A percentile compares a stretch with the other conserved stretches of the same genome.
These are phyloP conservation scores for Beauveria scarabaeidicola DNA, from an alignment of 2,329 filamentous ascomycete species.

Conservation along the genomic window DNA sequence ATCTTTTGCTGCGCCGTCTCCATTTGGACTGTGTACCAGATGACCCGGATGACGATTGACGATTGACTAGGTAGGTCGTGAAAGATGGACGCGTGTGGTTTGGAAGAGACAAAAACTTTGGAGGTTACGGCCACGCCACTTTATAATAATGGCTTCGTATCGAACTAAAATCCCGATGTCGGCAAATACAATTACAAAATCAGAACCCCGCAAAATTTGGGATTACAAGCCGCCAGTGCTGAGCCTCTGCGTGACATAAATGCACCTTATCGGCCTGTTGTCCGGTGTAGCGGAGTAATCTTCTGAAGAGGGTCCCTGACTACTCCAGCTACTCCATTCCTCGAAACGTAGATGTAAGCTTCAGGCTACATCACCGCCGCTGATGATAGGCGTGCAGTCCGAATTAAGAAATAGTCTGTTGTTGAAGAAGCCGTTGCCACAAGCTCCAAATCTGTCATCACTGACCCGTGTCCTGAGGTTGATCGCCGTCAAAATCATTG, in stretches of 20 bases:
- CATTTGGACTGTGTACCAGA: background rate
- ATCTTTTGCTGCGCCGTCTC: slow-evolving; percentile 10
- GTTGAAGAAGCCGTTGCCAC: background rate
- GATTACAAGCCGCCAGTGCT: background rate
- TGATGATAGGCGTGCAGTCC: no score
- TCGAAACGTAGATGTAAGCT: background rate
- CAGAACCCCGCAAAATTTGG: background rate
- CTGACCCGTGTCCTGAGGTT: background rate
- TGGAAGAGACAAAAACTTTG: background rate
- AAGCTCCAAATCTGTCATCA: background rate
- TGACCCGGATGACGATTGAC: no score
- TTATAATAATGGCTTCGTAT: background rate
- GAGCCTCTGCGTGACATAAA: background rate
- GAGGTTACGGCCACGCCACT: background rate
- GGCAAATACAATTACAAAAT: background rate
- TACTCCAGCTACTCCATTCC: slow-evolving; percentile 3
- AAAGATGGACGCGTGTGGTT: background rate
- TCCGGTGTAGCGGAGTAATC: slow-evolving; percentile 2
- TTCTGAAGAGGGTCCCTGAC: background rate
- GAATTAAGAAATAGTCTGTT: background rate
- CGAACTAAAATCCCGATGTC: background rate
- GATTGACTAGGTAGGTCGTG: no score
- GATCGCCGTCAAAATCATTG: background rate
- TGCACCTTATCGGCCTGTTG: background rate
- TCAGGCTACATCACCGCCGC: background rate